Evolutionary conservation across 2,329 filamentous ascomycete species (phyloP), one percentile per base, ranked within the genome.

Genomic region (Pyrenochaeta sp.): DNA sequence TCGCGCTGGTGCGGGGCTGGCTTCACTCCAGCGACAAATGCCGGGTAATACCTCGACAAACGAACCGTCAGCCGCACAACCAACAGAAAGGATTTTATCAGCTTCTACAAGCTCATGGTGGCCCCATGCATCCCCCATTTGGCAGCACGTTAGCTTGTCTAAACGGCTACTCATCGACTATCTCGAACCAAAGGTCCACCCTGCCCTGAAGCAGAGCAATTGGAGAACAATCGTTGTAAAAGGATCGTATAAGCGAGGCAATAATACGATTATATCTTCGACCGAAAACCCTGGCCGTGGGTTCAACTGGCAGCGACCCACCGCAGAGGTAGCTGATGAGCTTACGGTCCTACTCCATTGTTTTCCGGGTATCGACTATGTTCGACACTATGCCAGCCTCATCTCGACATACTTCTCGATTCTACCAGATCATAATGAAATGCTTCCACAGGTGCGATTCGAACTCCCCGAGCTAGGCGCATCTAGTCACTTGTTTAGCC

Each of bases 231-330:
- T 42, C 20, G 27, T 42, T 20, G 39, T 42, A 10, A 42, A 42
- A 42, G 39, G 39, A 10, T 15, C 11, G 11, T 21, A 42, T 14
- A 42, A 21, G 18, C 23, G 39, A 23, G 10, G n/a, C 20, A 11
- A 14, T n/a, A n/a, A 18, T 27, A 23, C 39, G 23, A 10, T 18
- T 10, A n/a, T 42, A 27, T 11, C 39, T 12, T 6, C 20, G 12
- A 42, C 15, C 12, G 39, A 42, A 21, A 42, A 42, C n/a, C 11
- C 10, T 3, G 39, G 29, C 20, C 23, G 29, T n/a, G 18, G 11
- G 23, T 42, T 42, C 39, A 42, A 42, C 15, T 42, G 39, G 39
- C 39, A 42, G 15, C 39, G 39, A 27, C 39, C 39, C 11, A 42
- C 39, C 5, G 29, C 39, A 23, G 11, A 42, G 20, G 18, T 23